phyloP scores from a whole-genome alignment of 2,329 filamentous ascomycete species.

The Thelonectria blattea region DNA sequence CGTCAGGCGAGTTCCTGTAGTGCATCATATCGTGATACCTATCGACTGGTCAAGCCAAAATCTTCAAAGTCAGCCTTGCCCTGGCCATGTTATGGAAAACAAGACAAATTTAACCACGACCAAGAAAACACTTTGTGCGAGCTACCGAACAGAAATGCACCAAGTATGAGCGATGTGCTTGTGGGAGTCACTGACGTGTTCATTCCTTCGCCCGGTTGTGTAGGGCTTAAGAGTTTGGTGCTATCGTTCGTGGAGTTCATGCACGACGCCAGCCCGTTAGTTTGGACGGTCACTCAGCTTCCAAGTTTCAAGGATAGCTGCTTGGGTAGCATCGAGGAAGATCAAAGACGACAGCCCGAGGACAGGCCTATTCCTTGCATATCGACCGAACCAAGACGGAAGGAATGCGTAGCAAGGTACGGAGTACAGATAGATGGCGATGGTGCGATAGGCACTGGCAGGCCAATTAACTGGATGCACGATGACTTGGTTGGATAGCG shows the following conservation, averaged over 20 bases:
- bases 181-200: slow-evolving; percentile 16
- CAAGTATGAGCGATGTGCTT: background rate
- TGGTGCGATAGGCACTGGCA: background rate
- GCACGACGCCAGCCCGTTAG: slow-evolving; percentile 10
- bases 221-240: slow-evolving; percentile 11
- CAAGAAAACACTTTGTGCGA: background rate
- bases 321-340: slow-evolving; percentile 12
- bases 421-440: no score
- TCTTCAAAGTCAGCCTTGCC: background rate
- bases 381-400: background rate
- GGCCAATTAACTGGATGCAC: background rate
- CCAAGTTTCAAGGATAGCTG: background rate
- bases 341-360: background rate
- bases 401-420: background rate
- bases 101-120: background rate
- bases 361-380: slow-evolving; percentile 5
- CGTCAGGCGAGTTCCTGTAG: no score
- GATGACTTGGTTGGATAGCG: background rate
- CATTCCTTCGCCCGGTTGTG: slow-evolving; percentile 9
- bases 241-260: slow-evolving; percentile 22
- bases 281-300: background rate
- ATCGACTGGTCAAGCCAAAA: background rate
- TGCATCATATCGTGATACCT: background rate
- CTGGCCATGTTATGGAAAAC: background rate
- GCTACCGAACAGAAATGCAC: background rate